Conservation (phyloP, 2,329 filamentous ascomycete species). For the Stachybotrys elegans region DNA sequence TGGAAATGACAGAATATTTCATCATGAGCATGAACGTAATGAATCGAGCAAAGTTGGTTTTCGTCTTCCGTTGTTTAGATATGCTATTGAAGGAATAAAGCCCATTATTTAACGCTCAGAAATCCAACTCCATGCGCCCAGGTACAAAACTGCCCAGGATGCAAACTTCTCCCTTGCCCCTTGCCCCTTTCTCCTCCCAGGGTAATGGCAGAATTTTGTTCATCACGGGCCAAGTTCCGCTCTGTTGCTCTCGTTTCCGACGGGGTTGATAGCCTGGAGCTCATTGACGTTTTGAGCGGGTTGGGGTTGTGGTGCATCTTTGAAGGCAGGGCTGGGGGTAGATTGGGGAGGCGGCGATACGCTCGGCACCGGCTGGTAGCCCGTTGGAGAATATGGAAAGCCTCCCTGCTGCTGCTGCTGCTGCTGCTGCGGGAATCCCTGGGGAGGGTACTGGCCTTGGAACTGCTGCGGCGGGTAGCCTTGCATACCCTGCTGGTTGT, state of each 20-base stretch:
- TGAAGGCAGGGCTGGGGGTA: slow-evolving; percentile 23
- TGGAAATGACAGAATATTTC: no score
- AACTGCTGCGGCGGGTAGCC: slow-evolving; percentile 17
- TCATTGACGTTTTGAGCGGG: slow-evolving; percentile 13
- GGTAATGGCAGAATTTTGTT: no score
- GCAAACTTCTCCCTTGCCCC: no score
- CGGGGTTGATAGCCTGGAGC: slow-evolving; percentile 19
- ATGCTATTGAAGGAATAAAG: no score
- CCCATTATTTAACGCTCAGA: no score
- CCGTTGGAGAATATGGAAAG: no score
- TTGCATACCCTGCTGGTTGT: slow-evolving; percentile 10
- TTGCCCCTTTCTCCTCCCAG: no score
- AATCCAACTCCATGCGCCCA: no score
- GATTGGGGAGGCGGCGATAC: slow-evolving; percentile 21
- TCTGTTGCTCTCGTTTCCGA: slow-evolving; percentile 26
- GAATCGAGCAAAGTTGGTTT: no score
- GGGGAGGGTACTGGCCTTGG: slow-evolving; percentile 6
- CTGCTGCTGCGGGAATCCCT: slow-evolving; percentile 13
- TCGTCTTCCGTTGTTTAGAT: no score
- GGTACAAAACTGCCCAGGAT: no score
- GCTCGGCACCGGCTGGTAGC: slow-evolving; percentile 14
- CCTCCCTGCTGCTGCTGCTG: slow-evolving; percentile 17
- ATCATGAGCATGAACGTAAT: no score
- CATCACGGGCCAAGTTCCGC: slow-evolving; percentile 27
- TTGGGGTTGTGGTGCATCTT: slow-evolving; percentile 9